phyloP scores from a whole-genome alignment of 345 rosid species.

The Combretum micranthum region DNA sequence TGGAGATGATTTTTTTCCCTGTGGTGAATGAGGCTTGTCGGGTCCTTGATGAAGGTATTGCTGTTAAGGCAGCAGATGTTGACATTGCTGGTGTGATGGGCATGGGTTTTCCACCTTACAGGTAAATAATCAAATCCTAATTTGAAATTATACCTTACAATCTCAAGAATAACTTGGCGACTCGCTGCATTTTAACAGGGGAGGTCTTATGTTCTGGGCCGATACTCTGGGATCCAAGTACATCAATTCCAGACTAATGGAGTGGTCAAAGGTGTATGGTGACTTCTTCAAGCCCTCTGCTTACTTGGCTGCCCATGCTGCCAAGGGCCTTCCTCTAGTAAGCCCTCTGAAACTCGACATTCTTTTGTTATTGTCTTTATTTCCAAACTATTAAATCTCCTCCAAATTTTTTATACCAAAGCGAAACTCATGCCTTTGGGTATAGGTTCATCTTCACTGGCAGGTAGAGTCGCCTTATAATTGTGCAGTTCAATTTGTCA shows the following conservation, averaged over 20 bases:
- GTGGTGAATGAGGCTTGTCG: slow-evolving; percentile 96
- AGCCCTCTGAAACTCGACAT: slow-evolving; percentile 10
- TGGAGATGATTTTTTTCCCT: slow-evolving; percentile 92
- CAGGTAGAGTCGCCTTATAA: too few relatives aligned
- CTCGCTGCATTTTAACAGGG: slow-evolving; percentile 44
- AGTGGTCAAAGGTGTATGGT: slow-evolving; percentile 75
- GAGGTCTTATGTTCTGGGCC: slow-evolving; percentile 96
- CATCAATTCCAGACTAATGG: slow-evolving; percentile 58
- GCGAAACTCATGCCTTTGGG: too few relatives aligned
- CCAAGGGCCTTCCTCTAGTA: slow-evolving; percentile 64
- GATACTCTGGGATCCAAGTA: slow-evolving; percentile 71
- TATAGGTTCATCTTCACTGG: too few relatives aligned
- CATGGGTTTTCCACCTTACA: slow-evolving; percentile 95
- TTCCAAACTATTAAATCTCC: not conserved
- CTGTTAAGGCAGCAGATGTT: slow-evolving; percentile 87
- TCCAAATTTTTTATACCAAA: too few relatives aligned
- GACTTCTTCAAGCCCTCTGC: slow-evolving; percentile 91
- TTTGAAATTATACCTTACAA: not conserved
- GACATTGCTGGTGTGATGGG: slow-evolving; percentile 87
- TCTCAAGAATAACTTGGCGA: not conserved
- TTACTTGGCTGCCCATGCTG: slow-evolving; percentile 75
- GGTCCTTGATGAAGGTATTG: slow-evolving; percentile 86
- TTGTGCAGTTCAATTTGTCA: too few relatives aligned
- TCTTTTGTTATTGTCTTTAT: slow-evolving; percentile 4
- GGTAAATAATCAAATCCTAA: slow-evolving; percentile 23